Conservation (phyloP, 1,284 basidiomycete species). For the Bondarzewia mesenterica region DNA sequence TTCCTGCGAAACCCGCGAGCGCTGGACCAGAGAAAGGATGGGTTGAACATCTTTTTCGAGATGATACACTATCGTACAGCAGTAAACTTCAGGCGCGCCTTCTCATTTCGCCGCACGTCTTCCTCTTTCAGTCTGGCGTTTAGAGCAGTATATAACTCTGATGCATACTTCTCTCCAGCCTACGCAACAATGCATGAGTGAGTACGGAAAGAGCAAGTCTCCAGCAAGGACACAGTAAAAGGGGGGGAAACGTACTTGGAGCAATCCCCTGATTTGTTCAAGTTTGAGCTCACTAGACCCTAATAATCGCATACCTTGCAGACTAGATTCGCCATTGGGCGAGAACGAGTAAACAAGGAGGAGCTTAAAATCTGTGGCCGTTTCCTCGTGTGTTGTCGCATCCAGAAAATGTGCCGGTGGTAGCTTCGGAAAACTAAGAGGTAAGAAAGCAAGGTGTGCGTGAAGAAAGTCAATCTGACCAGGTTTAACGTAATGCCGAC, state of each 20-base stretch:
- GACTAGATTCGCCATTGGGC: slow-evolving; percentile 22
- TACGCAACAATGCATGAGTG: slow-evolving; percentile 8
- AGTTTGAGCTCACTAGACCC: slow-evolving; percentile 48
- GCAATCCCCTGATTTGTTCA: slow-evolving; percentile 36
- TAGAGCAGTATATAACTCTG: slow-evolving; percentile 24
- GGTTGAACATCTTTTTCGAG: too few species aligned
- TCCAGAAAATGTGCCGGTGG: slow-evolving; percentile 58
- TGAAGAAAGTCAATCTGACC: slow-evolving; percentile 29
- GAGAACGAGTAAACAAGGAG: slow-evolving; percentile 57
- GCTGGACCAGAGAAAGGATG: too few species aligned
- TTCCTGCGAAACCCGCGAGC: too few species aligned
- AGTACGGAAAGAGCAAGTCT: background rate
- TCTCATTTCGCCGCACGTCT: slow-evolving; percentile 25
- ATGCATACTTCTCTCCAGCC: slow-evolving; percentile 29
- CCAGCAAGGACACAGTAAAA: too few species aligned
- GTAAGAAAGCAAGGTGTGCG: background rate
- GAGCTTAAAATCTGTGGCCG: slow-evolving; percentile 44
- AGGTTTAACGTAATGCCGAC: slow-evolving; percentile 70
- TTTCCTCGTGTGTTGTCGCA: slow-evolving; percentile 59
- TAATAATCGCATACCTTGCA: slow-evolving; percentile 56
- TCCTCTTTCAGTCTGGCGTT: slow-evolving; percentile 28
- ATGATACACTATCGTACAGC: slow-evolving; percentile 9
- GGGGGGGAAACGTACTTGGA: slow-evolving; percentile 34
- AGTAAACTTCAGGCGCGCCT: slow-evolving; percentile 24
- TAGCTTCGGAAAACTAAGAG: slow-evolving; percentile 30